Evolutionary conservation across 345 rosid species (phyloP), one percentile per base, ranked within the genome.

Genomic region (Eucalyptus curtisii): DNA sequence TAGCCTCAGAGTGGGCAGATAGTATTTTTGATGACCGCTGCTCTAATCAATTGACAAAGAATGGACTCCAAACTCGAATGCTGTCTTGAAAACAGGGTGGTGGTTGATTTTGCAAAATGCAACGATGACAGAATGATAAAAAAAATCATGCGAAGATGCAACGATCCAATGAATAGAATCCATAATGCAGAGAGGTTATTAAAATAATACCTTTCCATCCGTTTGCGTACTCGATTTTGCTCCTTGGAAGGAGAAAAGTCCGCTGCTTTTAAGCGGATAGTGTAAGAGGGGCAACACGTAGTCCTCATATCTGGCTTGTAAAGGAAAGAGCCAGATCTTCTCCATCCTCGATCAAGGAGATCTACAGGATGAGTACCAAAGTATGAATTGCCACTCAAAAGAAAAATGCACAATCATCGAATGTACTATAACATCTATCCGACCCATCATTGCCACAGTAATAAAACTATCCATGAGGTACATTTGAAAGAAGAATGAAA

Each of bases 281-380:
- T 95, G 91, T 98, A 98, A 88, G 99, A 89, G 45, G 99, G 99
- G 92, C 99, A 98, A 86, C 99, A 98, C 1, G 99, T 98, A 92
- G 88, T 95, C 91, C 94, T 95, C 99, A 98, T 98, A 90, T 97
- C 97, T 88, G 96, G 99, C 90, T 96, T 96, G 93, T 96, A 97
- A 47, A 98, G 96, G 89, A 95, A 95, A 91, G 92, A 93, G 52
- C 99, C 99, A 22, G 96, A 93, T 91, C 98, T 92, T 92, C 99
- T 95, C 99, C 99, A 97, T 42, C 99, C 99, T 53, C 94, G 93
- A 87, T 98, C 99, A 90, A 98, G 98, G 90, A 97, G 99, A 87
- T 94, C 99, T 98, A 88, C 49, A 86, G 59, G 47, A 86, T 17
- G 86, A 87, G 89, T 89, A 89, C 49, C 22, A 55, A n/a, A 42